Conservation (phyloP, 1,284 basidiomycete genomes). For the Peniophora sp. region DNA sequence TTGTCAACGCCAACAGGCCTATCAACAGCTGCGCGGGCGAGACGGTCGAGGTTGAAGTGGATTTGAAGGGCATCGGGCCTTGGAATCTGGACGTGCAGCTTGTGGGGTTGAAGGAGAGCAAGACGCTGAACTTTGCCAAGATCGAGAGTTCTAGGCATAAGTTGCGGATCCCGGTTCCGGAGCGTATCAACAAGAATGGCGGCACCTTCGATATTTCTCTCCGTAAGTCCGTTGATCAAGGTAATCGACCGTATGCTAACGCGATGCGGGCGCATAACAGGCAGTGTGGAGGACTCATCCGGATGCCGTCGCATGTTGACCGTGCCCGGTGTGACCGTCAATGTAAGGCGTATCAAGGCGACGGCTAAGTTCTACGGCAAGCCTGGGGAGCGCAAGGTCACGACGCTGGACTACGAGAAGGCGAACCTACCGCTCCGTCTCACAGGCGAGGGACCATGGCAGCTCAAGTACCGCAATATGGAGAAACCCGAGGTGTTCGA, state of each 20-base stretch:
- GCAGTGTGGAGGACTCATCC: constrained; percentile 83
- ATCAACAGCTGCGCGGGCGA: constrained; percentile 73
- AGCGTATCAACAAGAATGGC: constrained; percentile 59
- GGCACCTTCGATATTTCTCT: constrained; percentile 79
- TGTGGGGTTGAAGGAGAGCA: constrained; percentile 58
- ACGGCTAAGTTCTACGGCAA: constrained; percentile 81
- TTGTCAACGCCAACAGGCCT: constrained; percentile 41
- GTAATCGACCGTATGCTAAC: background rate
- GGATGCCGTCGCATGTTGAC: constrained; percentile 78
- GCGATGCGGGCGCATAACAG: constrained; percentile 24
- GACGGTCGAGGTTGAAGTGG: constrained; percentile 67
- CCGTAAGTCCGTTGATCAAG: constrained; percentile 30
- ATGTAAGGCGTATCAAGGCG: constrained; percentile 82
- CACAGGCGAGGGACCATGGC: constrained; percentile 87
- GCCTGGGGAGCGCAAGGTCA: constrained; percentile 44
- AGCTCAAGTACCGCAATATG: constrained; percentile 61
- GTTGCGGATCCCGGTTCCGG: constrained; percentile 60
- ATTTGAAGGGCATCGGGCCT: constrained; percentile 83
- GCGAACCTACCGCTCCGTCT: constrained; percentile 73
- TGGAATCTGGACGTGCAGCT: constrained; percentile 81
- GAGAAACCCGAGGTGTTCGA: constrained; percentile 40
- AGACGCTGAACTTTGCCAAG: constrained; percentile 46
- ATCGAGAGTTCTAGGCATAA: constrained; percentile 52
- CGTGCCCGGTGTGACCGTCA: constrained; percentile 77
- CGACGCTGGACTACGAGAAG: constrained; percentile 71